Percentiles rank a stretch among this genome's conserved stretches.
Conservation (phyloP, 1,284 basidiomycete genomes). For the Neolentinus lepideus region DNA sequence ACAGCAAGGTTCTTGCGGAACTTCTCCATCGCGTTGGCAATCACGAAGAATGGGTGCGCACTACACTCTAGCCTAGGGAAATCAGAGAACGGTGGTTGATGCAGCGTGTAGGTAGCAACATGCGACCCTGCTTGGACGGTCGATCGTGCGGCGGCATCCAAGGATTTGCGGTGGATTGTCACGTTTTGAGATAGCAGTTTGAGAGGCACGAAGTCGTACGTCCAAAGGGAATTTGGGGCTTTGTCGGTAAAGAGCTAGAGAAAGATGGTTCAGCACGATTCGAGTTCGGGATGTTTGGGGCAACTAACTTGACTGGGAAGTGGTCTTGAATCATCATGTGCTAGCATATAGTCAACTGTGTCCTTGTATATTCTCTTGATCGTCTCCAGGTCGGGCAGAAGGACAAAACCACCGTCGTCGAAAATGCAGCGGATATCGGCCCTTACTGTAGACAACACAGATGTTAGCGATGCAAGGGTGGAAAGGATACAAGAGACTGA, state of each 20-base stretch:
- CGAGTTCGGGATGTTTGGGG: neutral
- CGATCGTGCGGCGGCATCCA: neutral
- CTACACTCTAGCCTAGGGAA: neutral
- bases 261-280: neutral
- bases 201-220: neutral
- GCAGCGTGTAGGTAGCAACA: neutral
- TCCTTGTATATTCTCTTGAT: neutral
- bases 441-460: neutral
- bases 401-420: neutral
- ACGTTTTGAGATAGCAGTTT: neutral
- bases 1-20: neutral
- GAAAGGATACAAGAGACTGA: neutral
- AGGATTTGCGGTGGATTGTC: neutral
- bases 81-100: neutral
- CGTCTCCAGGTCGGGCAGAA: neutral
- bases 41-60: neutral
- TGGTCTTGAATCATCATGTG: neutral
- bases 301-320: neutral
- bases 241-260: neutral
- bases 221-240: neutral
- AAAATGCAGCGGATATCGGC: neutral
- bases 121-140: neutral
- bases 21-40: neutral
- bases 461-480: neutral
- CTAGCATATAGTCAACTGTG: neutral